Percentiles rank a stretch among this genome's conserved stretches.
phyloP scores from a whole-genome alignment of 306 rosid species.

The Prunus armeniaca region DNA sequence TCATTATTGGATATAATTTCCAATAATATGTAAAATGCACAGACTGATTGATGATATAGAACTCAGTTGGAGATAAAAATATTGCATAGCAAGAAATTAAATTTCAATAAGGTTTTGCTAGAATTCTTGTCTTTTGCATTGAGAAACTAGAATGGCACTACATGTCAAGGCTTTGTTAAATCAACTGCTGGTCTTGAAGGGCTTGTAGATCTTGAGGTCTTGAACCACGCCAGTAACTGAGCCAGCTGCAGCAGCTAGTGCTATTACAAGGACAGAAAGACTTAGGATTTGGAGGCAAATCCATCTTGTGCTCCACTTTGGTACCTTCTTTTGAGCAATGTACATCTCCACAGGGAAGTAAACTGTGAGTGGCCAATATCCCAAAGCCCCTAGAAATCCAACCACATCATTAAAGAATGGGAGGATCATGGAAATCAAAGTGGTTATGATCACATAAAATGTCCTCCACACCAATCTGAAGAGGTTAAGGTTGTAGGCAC shows the following conservation, averaged over 20 bases:
- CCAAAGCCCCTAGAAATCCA: too few relatives aligned
- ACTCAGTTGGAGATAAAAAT: too few relatives aligned
- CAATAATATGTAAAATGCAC: too few relatives aligned
- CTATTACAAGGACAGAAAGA: conserved; percentile 27
- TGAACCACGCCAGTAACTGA: conserved; percentile 48
- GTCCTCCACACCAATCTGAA: conserved; percentile 62
- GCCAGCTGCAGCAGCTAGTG: conserved; percentile 55
- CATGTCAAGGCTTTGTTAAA: neutral
- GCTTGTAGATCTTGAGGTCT: conserved; percentile 46
- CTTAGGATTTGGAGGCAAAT: too few relatives aligned
- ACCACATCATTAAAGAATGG: too few relatives aligned
- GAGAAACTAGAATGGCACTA: too few relatives aligned
- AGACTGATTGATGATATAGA: too few relatives aligned
- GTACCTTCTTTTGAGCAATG: conserved; percentile 50
- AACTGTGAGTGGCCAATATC: too few relatives aligned
- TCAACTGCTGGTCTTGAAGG: conserved; percentile 37
- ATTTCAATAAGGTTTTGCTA: too few relatives aligned
- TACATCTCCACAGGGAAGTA: conserved; percentile 64
- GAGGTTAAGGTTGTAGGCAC: conserved; percentile 45
- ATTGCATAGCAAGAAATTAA: too few relatives aligned
- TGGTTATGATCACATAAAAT: conserved; percentile 35
- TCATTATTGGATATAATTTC: neutral
- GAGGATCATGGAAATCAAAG: too few relatives aligned
- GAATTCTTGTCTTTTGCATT: too few relatives aligned
- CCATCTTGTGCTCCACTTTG: conserved; percentile 51